Evolutionary conservation across 805 yeast genomes (phyloP).

Genomic region (Pichia occidentalis): DNA sequence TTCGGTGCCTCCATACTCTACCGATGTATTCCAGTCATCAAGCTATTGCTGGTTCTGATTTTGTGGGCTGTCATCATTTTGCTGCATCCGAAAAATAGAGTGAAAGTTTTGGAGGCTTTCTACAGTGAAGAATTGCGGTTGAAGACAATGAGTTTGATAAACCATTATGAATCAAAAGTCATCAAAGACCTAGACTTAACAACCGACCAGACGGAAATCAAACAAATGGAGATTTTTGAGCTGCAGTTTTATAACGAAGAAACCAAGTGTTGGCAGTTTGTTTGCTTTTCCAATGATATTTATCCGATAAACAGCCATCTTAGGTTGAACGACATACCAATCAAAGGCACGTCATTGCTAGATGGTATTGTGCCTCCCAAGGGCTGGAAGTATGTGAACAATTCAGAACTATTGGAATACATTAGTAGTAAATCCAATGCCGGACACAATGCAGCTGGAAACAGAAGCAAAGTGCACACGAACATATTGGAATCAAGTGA

Average conservation of each 20-base stretch:
- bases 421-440: too few species aligned
- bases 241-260: slow-evolving; percentile 47
- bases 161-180: slow-evolving; percentile 40
- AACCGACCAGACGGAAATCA: slow-evolving; percentile 30
- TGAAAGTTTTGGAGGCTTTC: slow-evolving; percentile 37
- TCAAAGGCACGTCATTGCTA: slow-evolving; percentile 26
- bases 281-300: slow-evolving; percentile 51
- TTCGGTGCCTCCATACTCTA: slow-evolving; percentile 23
- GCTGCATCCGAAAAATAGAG: slow-evolving; percentile 52
- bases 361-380: slow-evolving; percentile 48
- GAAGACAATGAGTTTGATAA: slow-evolving; percentile 40
- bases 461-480: too few species aligned
- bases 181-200: slow-evolving; percentile 33
- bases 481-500: too few species aligned
- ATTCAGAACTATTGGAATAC: slow-evolving; percentile 1
- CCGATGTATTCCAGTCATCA: slow-evolving; percentile 25
- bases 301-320: slow-evolving; percentile 43
- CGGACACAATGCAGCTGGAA: too few species aligned
- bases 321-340: slow-evolving; percentile 28
- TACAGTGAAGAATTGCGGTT: slow-evolving; percentile 63
- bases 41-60: slow-evolving; percentile 26
- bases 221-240: slow-evolving; percentile 61
- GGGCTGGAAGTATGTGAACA: slow-evolving; percentile 45
- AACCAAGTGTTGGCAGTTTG: slow-evolving; percentile 54
- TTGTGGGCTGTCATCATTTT: slow-evolving; percentile 45